Conservation (phyloP, 768 basidiomycete species). For the Boletus tylopilopsis region DNA sequence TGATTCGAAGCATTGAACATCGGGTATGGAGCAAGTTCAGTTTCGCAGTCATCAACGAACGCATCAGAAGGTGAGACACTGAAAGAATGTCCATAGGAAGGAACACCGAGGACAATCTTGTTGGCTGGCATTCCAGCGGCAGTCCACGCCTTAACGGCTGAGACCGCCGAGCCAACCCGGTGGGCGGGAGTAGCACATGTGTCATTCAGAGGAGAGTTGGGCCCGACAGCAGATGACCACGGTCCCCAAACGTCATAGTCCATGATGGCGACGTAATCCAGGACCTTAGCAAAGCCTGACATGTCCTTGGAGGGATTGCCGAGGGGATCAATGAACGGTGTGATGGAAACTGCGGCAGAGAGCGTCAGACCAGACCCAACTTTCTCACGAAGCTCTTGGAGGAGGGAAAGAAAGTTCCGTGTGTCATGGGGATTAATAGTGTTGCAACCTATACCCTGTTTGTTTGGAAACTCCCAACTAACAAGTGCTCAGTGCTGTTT, state of each 20-base stretch:
- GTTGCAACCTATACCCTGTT: slow-evolving; percentile 70
- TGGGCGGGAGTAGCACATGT: slow-evolving; percentile 58
- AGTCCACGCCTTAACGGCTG: slow-evolving; percentile 69
- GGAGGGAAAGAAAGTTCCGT: slow-evolving; percentile 72
- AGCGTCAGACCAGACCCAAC: slow-evolving; percentile 54
- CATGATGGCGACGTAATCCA: slow-evolving; percentile 67
- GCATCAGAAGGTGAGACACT: slow-evolving; percentile 37
- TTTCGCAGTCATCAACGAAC: slow-evolving; percentile 34
- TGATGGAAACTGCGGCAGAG: slow-evolving; percentile 63
- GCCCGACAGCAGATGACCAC: slow-evolving; percentile 54
- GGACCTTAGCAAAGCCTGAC: slow-evolving; percentile 61
- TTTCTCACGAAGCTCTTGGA: slow-evolving; percentile 60
- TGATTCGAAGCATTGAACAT: slow-evolving; percentile 42
- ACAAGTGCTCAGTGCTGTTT: slow-evolving; percentile 11
- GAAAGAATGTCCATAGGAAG: slow-evolving; percentile 80
- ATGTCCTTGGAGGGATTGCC: slow-evolving; percentile 66
- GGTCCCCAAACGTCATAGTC: slow-evolving; percentile 61
- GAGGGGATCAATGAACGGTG: slow-evolving; percentile 58
- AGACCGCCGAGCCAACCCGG: slow-evolving; percentile 70
- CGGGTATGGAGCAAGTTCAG: slow-evolving; percentile 45
- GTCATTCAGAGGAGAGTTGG: slow-evolving; percentile 80
- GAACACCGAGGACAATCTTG: slow-evolving; percentile 76
- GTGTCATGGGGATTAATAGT: slow-evolving; percentile 52
- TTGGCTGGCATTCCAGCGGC: slow-evolving; percentile 66
- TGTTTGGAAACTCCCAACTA: slow-evolving; percentile 86